These are phyloP conservation scores for Protomyces pachydermus DNA, from an alignment of 1,139 yeast species.

Conservation along the genomic window DNA sequence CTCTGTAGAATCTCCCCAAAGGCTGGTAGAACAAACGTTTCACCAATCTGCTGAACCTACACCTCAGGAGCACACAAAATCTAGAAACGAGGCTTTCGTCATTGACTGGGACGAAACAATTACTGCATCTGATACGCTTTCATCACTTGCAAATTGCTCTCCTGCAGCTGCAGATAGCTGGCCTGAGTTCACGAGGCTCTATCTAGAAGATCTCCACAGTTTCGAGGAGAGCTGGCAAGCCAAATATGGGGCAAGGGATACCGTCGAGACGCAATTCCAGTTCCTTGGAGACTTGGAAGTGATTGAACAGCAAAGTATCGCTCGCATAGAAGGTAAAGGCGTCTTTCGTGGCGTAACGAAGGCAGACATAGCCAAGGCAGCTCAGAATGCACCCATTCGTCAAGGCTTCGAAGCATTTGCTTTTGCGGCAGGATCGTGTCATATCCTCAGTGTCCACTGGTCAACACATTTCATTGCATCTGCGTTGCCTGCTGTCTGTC, in stretches of 20 bases:
- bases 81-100: background rate
- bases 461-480: slow-evolving; percentile 2
- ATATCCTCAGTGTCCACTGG: slow-evolving; percentile 24
- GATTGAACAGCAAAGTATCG: slow-evolving; percentile 3
- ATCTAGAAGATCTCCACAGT: slow-evolving; percentile 11
- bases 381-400: background rate
- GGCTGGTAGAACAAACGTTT: too few species aligned
- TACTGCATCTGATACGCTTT: slow-evolving; percentile 15
- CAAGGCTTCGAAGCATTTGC: slow-evolving; percentile 6
- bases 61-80: background rate
- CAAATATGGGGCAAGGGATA: slow-evolving; percentile 1
- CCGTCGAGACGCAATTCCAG: slow-evolving; percentile 2
- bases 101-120: slow-evolving; percentile 28
- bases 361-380: background rate
- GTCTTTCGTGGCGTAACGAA: slow-evolving; percentile 18
- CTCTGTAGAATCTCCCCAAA: too few species aligned
- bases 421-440: background rate
- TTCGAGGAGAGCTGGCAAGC: background rate
- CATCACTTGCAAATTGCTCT: slow-evolving; percentile 6
- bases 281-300: slow-evolving; percentile 4
- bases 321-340: slow-evolving; percentile 7
- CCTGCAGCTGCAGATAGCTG: background rate
- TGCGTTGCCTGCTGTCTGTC: background rate
- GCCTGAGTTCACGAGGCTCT: slow-evolving; percentile 11
- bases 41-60: too few species aligned